Percentiles rank a stretch among this genome's conserved stretches.
Conservation (phyloP, 2,329 filamentous ascomycete species). For the Emergomyces africanus region DNA sequence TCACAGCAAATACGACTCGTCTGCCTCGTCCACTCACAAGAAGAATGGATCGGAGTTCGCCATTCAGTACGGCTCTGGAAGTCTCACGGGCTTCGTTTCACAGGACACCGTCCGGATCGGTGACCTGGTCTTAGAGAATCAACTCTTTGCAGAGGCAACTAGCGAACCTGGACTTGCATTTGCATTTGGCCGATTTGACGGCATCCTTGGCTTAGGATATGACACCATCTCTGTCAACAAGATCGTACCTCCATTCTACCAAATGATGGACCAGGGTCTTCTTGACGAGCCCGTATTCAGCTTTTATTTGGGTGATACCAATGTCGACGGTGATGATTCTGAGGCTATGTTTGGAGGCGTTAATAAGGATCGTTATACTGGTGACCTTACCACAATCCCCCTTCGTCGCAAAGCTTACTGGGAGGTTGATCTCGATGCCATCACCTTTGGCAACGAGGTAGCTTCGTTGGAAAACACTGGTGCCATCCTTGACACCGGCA, state of each 20-base stretch:
- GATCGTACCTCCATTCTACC: slow-evolving; percentile 93
- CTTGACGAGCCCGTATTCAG: slow-evolving; percentile 89
- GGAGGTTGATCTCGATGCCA: slow-evolving; percentile 93
- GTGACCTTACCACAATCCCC: slow-evolving; percentile 84
- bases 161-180: slow-evolving; percentile 93
- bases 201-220: slow-evolving; percentile 87
- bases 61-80: slow-evolving; percentile 92
- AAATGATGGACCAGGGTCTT: slow-evolving; percentile 79
- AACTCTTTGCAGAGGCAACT: slow-evolving; percentile 94
- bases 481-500: slow-evolving; percentile 95
- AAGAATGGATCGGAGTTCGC: slow-evolving; percentile 85
- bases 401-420: slow-evolving; percentile 98
- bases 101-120: slow-evolving; percentile 78
- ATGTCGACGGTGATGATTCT: slow-evolving; percentile 59
- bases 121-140: slow-evolving; percentile 73
- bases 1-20: slow-evolving; percentile 92
- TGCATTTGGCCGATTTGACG: slow-evolving; percentile 94
- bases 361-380: slow-evolving; percentile 66
- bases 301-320: slow-evolving; percentile 79
- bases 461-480: slow-evolving; percentile 90
- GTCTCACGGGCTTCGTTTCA: slow-evolving; percentile 85
- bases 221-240: slow-evolving; percentile 95
- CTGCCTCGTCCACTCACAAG: slow-evolving; percentile 78
- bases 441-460: slow-evolving; percentile 73
- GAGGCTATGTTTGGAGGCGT: slow-evolving; percentile 85